Evolutionary conservation across 2,329 filamentous ascomycete species (phyloP).

Genomic region (Botrytis hyacinthi): DNA sequence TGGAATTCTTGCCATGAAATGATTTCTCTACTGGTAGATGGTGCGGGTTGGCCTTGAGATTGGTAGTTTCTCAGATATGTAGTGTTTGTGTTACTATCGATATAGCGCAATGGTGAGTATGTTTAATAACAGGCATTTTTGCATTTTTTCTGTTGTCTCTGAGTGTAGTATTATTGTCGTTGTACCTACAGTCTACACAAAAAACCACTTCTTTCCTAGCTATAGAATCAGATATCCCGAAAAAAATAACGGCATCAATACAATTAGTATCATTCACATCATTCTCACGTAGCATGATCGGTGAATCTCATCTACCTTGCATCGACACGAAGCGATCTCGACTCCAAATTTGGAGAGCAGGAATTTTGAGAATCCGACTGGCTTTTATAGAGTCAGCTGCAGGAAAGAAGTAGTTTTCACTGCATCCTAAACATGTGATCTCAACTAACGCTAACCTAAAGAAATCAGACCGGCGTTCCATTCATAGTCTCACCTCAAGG

Average conservation of each 20-base stretch:
- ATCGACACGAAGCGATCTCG: accelerated
- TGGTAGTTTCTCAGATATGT: neutral
- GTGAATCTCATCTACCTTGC: neutral
- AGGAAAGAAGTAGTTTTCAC: neutral
- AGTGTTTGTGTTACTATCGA: neutral
- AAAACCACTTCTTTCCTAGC: too few species aligned
- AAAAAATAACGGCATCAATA: too few species aligned
- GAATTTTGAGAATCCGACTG: neutral
- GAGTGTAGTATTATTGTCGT: too few species aligned
- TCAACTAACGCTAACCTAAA: too few species aligned
- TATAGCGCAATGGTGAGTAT: neutral
- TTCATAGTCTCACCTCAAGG: neutral
- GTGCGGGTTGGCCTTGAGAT: neutral
- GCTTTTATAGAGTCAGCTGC: neutral
- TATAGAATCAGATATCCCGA: too few species aligned
- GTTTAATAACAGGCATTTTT: neutral
- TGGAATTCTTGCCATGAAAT: neutral
- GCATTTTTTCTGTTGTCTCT: neutral
- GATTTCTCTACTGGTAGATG: neutral
- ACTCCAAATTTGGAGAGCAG: neutral
- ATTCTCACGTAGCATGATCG: too few species aligned
- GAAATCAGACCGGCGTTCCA: neutral
- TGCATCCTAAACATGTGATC: neutral
- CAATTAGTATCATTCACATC: too few species aligned
- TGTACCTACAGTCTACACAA: too few species aligned